phyloP scores from a whole-genome alignment of 176 grass and related monocot genomes.

The Raddia distichophylla region DNA sequence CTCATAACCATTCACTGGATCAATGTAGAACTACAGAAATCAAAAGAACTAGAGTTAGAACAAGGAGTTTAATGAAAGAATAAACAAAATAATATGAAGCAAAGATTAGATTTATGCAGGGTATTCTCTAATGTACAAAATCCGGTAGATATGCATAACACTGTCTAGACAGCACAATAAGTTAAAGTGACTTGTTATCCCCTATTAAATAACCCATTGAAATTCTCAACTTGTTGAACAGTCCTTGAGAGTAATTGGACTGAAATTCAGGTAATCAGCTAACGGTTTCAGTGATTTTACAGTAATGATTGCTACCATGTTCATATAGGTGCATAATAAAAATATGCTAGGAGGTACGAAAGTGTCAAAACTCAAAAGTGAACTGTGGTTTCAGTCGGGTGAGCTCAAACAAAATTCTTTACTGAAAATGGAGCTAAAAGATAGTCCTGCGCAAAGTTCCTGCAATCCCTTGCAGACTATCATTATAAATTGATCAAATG shows the following conservation, averaged over 20 bases:
- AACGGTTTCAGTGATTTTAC: background rate
- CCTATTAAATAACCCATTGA: background rate
- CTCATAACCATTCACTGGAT: constrained; percentile 75
- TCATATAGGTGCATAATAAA: background rate
- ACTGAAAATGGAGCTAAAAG: background rate
- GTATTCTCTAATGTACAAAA: constrained; percentile 29
- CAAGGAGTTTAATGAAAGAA: background rate
- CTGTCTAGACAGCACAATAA: background rate
- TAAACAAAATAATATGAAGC: constrained; percentile 36
- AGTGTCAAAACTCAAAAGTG: background rate
- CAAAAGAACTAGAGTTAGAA: constrained; percentile 32
- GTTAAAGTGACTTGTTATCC: constrained; percentile 4
- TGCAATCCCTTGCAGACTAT: background rate
- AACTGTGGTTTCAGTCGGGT: constrained; percentile 9
- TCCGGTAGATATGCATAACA: background rate
- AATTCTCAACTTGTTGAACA: background rate
- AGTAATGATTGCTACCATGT: background rate
- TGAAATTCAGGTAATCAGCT: constrained; percentile 6
- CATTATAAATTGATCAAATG: background rate
- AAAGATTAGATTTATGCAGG: constrained; percentile 12
- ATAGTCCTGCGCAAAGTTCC: background rate
- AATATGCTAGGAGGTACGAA: constrained; percentile 4
- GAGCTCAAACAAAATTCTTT: background rate
- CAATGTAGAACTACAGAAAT: constrained; percentile 68
- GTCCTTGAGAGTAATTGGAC: constrained; percentile 3